These are phyloP conservation scores for Venturia oleaginea DNA, from an alignment of 2,329 filamentous ascomycete genomes.

Conservation along the genomic window DNA sequence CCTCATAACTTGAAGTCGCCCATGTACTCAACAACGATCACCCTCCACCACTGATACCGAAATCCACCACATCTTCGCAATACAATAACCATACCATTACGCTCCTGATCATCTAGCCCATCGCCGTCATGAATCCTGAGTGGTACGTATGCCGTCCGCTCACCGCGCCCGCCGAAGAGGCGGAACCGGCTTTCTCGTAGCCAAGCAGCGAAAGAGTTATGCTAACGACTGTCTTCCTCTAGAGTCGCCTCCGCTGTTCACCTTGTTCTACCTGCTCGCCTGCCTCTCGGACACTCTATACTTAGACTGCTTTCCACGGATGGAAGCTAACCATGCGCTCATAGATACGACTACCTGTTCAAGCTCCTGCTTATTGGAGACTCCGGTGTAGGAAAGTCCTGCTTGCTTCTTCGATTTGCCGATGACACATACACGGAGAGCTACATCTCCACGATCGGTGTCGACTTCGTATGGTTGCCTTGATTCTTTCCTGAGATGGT, in stretches of 20 bases:
- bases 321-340: neutral
- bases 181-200: neutral
- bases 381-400: constrained; percentile 99
- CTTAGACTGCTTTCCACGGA: neutral
- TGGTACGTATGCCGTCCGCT: constrained; percentile 52
- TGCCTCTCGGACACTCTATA: neutral
- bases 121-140: constrained; percentile 69
- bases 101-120: neutral
- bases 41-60: neutral
- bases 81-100: neutral
- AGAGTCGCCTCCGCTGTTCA: constrained; percentile 16
- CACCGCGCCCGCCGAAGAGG: constrained; percentile 2
- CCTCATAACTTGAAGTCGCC: neutral
- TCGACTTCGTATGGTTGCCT: constrained; percentile 78
- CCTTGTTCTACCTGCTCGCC: constrained; percentile 17
- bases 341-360: constrained; percentile 99
- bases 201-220: constrained; percentile 16
- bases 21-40: constrained; percentile 5
- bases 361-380: constrained; percentile 99
- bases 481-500: neutral
- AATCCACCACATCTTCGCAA: neutral
- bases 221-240: constrained; percentile 12
- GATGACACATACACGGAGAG: constrained; percentile 99
- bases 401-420: constrained; percentile 92
- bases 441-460: constrained; percentile 99